These are phyloP conservation scores for Chamaecrista fasciculata DNA, from an alignment of 306 rosid species.

Conservation along the genomic window DNA sequence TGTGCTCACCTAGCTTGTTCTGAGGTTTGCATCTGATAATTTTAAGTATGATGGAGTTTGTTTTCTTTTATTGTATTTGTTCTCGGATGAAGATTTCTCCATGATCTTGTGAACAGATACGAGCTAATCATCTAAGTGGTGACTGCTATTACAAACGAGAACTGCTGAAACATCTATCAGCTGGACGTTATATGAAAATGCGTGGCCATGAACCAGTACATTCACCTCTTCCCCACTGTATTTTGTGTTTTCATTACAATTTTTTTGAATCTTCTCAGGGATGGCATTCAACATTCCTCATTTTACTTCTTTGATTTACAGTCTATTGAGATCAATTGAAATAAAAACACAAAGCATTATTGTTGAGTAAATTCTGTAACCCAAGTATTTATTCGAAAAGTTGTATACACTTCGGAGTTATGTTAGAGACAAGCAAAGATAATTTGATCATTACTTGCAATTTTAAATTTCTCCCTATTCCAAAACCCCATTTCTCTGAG, in stretches of 20 bases:
- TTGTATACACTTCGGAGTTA: neutral
- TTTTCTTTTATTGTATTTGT: neutral
- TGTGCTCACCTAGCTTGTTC: constrained; percentile 98
- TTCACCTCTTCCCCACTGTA: constrained; percentile 16
- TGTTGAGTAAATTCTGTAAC: neutral
- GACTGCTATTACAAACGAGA: constrained; percentile 92
- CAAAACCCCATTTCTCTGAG: neutral
- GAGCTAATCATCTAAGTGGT: constrained; percentile 91
- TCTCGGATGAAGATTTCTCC: neutral
- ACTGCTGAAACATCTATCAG: too few species aligned
- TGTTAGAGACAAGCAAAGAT: neutral
- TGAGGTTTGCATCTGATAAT: constrained; percentile 48
- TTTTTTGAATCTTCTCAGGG: constrained; percentile 12
- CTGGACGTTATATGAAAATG: constrained; percentile 55
- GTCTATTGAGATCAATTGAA: neutral
- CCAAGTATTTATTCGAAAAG: neutral
- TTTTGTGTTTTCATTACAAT: neutral
- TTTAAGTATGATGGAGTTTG: constrained; percentile 9
- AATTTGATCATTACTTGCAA: constrained; percentile 3
- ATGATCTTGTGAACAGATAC: constrained; percentile 54
- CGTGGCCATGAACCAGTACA: constrained; percentile 84
- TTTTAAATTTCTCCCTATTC: neutral
- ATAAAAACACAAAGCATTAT: neutral
- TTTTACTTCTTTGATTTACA: neutral
- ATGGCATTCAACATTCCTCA: neutral